Conservation (phyloP, 345 rosid species). For the Eutrema japonicum region DNA sequence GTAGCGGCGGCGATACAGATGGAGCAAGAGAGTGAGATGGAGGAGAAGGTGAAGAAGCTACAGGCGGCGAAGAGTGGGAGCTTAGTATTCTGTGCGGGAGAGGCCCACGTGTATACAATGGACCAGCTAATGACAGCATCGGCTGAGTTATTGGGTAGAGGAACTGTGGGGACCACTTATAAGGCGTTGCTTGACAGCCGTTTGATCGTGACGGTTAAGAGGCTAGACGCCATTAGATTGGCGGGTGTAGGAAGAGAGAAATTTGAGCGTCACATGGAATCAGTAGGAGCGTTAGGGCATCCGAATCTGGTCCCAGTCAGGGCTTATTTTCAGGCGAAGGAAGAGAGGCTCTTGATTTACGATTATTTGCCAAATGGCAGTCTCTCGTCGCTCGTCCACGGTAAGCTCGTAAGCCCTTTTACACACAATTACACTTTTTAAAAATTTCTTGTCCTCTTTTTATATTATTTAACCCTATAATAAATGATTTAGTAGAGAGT, state of each 20-base stretch:
- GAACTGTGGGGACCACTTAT: constrained; percentile 79
- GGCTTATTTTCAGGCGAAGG: constrained; percentile 81
- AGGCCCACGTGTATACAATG: constrained; percentile 73
- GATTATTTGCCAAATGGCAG: constrained; percentile 97
- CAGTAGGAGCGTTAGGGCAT: constrained; percentile 90
- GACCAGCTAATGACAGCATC: constrained; percentile 96
- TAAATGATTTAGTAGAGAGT: neutral
- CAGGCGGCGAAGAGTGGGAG: constrained; percentile 82
- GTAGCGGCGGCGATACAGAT: constrained; percentile 62
- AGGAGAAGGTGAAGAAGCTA: constrained; percentile 76
- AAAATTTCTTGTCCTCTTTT: neutral
- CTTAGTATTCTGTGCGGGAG: constrained; percentile 83
- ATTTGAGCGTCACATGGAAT: constrained; percentile 89
- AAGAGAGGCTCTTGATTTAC: constrained; percentile 80
- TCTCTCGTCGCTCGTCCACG: constrained; percentile 81
- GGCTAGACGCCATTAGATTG: constrained; percentile 74
- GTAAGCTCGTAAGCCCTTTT: constrained; percentile 41
- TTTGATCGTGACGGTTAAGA: constrained; percentile 73
- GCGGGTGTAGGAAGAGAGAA: constrained; percentile 57
- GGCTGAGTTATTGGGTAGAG: constrained; percentile 90
- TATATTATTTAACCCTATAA: no score
- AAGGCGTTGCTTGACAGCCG: constrained; percentile 85
- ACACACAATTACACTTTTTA: neutral
- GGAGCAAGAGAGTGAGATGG: constrained; percentile 79
- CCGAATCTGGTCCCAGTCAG: constrained; percentile 92